phyloP scores from a whole-genome alignment of 352 stramenopile species.

The Thalassiosira hispida region DNA sequence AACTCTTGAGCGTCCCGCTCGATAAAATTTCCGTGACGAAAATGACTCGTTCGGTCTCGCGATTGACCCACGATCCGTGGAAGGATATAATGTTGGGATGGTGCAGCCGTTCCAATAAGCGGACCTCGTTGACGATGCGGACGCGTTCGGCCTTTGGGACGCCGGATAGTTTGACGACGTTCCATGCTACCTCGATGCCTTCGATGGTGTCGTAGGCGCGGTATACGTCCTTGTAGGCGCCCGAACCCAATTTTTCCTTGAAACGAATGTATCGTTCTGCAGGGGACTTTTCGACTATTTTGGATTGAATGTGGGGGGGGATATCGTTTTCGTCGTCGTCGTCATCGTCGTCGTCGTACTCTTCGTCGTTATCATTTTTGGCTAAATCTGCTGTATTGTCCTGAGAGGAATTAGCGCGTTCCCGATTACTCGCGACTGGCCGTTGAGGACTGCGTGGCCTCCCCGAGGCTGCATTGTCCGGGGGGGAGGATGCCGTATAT shows the following conservation, averaged over 20 bases:
- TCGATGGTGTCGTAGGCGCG: conserved; percentile 96
- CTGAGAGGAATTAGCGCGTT: conserved; percentile 4
- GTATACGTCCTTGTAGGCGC: conserved; percentile 86
- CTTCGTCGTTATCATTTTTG: conserved; percentile 14
- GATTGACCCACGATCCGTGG: conserved; percentile 97
- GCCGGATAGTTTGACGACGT: conserved; percentile 96
- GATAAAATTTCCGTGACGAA: conserved; percentile 99
- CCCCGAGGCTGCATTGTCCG: background rate
- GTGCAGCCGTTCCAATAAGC: conserved; percentile 95
- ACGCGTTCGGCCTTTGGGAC: conserved; percentile 93
- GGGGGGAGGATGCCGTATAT: background rate
- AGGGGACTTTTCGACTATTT: conserved; percentile 83
- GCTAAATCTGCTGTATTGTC: background rate
- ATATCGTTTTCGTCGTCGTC: conserved; percentile 43
- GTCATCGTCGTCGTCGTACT: conserved; percentile 37
- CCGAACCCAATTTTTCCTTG: conserved; percentile 83
- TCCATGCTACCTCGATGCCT: conserved; percentile 99
- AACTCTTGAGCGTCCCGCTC: conserved; percentile 89
- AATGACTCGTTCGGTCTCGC: conserved; percentile 97
- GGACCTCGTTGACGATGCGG: conserved; percentile 97
- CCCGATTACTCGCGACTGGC: background rate
- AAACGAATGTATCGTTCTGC: conserved; percentile 85
- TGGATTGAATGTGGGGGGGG: conserved; percentile 54
- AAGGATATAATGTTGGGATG: conserved; percentile 99
- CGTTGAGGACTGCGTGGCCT: conserved; percentile 3